A percentile compares a stretch with the other conserved stretches of the same genome.
Evolutionary conservation across 257 asterid species (phyloP).

Genomic region (Echium plantagineum): DNA sequence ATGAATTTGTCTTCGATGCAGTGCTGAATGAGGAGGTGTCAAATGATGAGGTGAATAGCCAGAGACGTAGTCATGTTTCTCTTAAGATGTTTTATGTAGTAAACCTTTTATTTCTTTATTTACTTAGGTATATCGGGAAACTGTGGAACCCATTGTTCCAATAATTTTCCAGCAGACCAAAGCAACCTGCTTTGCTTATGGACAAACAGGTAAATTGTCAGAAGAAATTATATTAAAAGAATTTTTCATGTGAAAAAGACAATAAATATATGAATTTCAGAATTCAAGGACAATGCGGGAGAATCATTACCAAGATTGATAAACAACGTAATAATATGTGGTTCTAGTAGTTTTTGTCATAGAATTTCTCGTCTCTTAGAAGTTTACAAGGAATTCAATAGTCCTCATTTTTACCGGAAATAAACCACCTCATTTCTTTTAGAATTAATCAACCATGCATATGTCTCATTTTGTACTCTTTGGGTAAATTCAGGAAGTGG

Average conservation of each 20-base stretch:
- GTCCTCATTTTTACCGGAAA: too few relatives aligned
- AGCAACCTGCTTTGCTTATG: conserved; percentile 53
- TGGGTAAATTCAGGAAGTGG: conserved; percentile 68
- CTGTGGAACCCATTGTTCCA: conserved; percentile 48
- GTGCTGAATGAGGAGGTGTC: conserved; percentile 96
- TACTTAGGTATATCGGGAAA: conserved; percentile 40
- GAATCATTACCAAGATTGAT: too few relatives aligned
- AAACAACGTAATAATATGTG: too few relatives aligned
- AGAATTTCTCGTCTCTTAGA: too few relatives aligned
- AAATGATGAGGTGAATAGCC: conserved; percentile 75
- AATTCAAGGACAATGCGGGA: too few relatives aligned
- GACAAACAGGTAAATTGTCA: conserved; percentile 57
- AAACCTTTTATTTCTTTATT: conserved; percentile 4
- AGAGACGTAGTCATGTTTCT: conserved; percentile 5
- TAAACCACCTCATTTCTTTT: too few relatives aligned
- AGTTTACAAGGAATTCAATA: too few relatives aligned
- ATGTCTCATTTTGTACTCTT: neutral
- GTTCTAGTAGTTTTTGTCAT: too few relatives aligned
- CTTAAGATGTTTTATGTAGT: conserved; percentile 7
- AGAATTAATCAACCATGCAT: neutral
- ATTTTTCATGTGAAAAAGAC: too few relatives aligned
- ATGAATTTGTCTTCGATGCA: conserved; percentile 97
- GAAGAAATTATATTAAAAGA: neutral
- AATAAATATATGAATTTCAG: too few relatives aligned
- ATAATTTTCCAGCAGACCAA: conserved; percentile 47